These are phyloP conservation scores for Coemansia sp. DNA, from an alignment of 192 early-diverging fungal genomes.

Conservation along the genomic window DNA sequence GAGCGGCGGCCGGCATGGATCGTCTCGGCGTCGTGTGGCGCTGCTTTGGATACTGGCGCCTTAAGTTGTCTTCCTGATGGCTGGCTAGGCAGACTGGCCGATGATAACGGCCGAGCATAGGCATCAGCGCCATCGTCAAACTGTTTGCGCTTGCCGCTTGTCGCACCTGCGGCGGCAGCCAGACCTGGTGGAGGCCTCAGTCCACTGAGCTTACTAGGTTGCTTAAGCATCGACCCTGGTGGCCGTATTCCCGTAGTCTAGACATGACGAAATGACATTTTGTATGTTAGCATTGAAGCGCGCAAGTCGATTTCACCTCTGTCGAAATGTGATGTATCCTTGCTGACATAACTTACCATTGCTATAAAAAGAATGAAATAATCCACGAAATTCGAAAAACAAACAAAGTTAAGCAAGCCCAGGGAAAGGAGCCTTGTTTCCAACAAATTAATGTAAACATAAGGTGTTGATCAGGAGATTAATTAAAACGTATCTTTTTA, in stretches of 20 bases:
- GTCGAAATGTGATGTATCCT: neutral
- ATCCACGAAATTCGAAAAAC: neutral
- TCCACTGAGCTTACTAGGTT: conserved; percentile 36
- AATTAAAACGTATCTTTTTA: neutral
- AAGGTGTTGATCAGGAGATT: neutral
- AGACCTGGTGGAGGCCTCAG: conserved; percentile 4
- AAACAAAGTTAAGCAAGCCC: neutral
- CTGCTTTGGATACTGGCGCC: conserved; percentile 9
- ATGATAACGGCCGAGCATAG: neutral
- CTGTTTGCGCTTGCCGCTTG: conserved; percentile 30
- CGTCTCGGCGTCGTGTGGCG: conserved; percentile 2
- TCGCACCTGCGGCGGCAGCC: neutral
- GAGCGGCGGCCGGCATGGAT: conserved; percentile 41
- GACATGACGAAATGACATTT: neutral
- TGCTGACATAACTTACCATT: neutral
- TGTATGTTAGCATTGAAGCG: neutral
- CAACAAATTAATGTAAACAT: conserved; percentile 2
- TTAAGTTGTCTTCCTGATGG: conserved; percentile 16
- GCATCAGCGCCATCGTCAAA: neutral
- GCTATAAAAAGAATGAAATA: neutral
- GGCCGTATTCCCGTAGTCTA: conserved; percentile 27
- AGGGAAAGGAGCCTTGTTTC: neutral
- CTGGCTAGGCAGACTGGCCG: neutral
- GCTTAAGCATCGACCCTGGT: conserved; percentile 39
- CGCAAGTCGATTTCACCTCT: neutral